Conservation (phyloP, 2,329 filamentous ascomycete genomes). For the Furcasterigmium furcatum region DNA sequence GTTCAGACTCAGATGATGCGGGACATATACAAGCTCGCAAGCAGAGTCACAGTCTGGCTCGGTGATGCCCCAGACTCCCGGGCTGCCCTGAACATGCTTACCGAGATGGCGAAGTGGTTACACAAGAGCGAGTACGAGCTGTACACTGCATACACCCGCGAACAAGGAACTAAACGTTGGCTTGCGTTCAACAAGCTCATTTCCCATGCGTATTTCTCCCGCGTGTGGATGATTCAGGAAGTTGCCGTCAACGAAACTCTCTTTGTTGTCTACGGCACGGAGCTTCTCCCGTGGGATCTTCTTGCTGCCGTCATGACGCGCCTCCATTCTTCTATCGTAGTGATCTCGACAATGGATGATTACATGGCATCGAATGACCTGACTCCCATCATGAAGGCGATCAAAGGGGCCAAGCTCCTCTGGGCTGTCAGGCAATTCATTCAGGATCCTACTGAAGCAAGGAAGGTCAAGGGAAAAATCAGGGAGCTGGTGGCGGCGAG, state of each 20-base stretch:
- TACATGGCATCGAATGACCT: neutral
- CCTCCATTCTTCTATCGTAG: too few species aligned
- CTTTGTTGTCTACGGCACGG: neutral
- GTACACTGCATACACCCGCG: conserved; percentile 9
- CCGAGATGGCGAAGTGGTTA: neutral
- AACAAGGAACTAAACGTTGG: neutral
- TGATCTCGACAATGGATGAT: neutral
- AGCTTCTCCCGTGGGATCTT: neutral
- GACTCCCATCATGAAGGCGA: neutral
- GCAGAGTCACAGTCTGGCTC: conserved; percentile 30
- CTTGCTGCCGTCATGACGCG: neutral
- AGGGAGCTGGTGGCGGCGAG: neutral
- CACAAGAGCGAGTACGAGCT: conserved; percentile 9
- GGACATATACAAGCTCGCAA: conserved; percentile 27
- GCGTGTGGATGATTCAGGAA: conserved; percentile 24
- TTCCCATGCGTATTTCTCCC: conserved; percentile 16
- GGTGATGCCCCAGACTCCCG: conserved; percentile 13
- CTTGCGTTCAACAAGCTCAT: neutral
- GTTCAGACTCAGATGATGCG: conserved; percentile 35
- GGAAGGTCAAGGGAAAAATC: neutral
- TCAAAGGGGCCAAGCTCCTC: neutral
- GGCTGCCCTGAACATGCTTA: conserved; percentile 2
- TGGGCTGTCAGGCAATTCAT: neutral
- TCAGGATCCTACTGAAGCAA: neutral
- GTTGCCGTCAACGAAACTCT: conserved; percentile 14